phyloP scores from a whole-genome alignment of 495 filamentous ascomycete species.

The Trichodelitschia bisporula region DNA sequence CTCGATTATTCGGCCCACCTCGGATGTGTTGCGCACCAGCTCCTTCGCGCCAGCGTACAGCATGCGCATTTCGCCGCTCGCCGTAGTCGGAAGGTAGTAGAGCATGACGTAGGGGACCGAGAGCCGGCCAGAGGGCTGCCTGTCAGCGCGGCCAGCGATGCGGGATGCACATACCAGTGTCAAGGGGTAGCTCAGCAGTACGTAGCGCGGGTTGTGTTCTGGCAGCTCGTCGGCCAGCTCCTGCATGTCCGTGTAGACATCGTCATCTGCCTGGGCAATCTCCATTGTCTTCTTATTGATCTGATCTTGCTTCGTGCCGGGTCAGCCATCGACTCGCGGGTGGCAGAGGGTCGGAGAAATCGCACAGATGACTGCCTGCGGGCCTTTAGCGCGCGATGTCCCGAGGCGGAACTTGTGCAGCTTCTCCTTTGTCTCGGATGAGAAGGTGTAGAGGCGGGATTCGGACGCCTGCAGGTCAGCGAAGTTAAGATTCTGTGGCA shows the following conservation, averaged over 20 bases:
- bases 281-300: constrained; percentile 77
- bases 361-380: constrained; percentile 88
- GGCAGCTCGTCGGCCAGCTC: constrained; percentile 73
- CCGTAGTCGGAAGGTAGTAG: constrained; percentile 77
- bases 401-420: constrained; percentile 80
- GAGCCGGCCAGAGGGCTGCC: constrained; percentile 32
- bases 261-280: constrained; percentile 52
- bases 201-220: constrained; percentile 71
- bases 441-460: constrained; percentile 80
- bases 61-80: constrained; percentile 67
- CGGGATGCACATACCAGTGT: constrained; percentile 34
- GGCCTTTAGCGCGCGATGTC: constrained; percentile 66
- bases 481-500: no score
- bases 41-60: constrained; percentile 89
- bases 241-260: constrained; percentile 54
- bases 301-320: constrained; percentile 28
- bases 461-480: constrained; percentile 57
- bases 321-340: constrained; percentile 6
- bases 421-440: constrained; percentile 58
- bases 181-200: constrained; percentile 73
- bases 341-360: constrained; percentile 1
- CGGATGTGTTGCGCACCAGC: constrained; percentile 71
- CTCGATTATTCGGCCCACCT: constrained; percentile 62
- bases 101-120: constrained; percentile 75
- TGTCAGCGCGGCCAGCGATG: no score